A percentile compares a stretch with the other conserved stretches of the same genome.
Evolutionary conservation across 2,329 filamentous ascomycete genomes (phyloP).

Genomic region (Cadophora sp.): DNA sequence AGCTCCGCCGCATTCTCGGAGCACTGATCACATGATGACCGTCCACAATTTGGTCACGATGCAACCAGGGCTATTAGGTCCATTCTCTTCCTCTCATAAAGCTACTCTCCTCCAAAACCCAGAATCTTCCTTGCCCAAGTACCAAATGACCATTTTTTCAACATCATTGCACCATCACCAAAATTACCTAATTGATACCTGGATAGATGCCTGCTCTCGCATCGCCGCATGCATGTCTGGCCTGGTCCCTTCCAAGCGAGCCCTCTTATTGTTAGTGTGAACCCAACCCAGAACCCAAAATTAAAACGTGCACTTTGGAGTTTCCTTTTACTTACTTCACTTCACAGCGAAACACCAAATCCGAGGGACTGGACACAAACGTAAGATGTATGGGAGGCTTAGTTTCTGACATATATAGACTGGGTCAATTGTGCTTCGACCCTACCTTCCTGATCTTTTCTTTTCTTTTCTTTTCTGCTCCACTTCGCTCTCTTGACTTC

Average conservation of each 20-base stretch:
- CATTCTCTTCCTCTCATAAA: background rate
- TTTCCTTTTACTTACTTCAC: background rate
- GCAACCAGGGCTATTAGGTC: background rate
- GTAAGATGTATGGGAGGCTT: background rate
- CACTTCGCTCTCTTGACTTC: background rate
- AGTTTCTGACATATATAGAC: background rate
- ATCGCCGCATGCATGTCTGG: slow-evolving; percentile 4
- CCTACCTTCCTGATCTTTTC: background rate
- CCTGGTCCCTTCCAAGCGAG: slow-evolving; percentile 3
- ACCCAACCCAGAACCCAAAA: slow-evolving; percentile 6
- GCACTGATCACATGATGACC: background rate
- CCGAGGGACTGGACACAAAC: background rate
- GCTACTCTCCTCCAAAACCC: background rate
- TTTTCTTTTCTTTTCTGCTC: background rate
- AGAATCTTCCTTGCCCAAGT: background rate
- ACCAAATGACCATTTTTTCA: background rate
- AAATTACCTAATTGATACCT: slow-evolving; percentile 8
- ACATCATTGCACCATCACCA: background rate
- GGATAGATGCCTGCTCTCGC: slow-evolving; percentile 11
- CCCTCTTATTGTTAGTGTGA: background rate
- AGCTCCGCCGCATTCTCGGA: background rate
- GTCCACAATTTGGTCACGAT: background rate
- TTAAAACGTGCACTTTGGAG: slow-evolving; percentile 10
- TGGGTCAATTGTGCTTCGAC: background rate
- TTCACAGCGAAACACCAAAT: background rate